Base-by-base conservation (phyloP, 176 grass and related monocot genomes). In the Coix lacrymajobi region DNA sequence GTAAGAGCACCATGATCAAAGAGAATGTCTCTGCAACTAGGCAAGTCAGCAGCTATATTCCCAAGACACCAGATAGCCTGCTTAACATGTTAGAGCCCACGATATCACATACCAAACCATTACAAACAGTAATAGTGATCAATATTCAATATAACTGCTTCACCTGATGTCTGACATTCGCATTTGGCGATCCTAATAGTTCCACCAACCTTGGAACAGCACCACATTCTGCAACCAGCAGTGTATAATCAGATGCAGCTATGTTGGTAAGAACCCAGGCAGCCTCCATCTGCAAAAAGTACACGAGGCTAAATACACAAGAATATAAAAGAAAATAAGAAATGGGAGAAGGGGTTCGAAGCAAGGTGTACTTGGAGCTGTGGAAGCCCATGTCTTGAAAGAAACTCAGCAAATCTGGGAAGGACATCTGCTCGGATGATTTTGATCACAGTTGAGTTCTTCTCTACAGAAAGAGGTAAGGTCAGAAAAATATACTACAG, bases 221-320 rank as follows among this genome's bases (percentile, higher is more conserved):
- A 82, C 92, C 92, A 0, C 79, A 74, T 82, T 97, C 80, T 44
- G 87, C 88, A 74, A 97, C 90, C 37, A 89, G 74, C 81, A 85
- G 71, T 79, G 95, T 89, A 78, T 94, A 93, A 72, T 92, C 90
- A 66, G 92, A 91, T 56, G 95, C 83, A 84, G 95, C 76, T 91
- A 97, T 89, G 85, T 97, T 94, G 67, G 90, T 97, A 76, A 97
- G 86, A 62, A 80, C 88, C 88, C 92, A 97, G 49, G 95, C 90
- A 52, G 92, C 88, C 75, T 97, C 95, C 77, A 91, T 75, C 90
- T 97, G 76, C 51, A 86, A 85, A 83, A 76, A 17, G 41, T 46
- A 39, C 12, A 69, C 2, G 20, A 31, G 83, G 51, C 79, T 79
- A 75, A 65, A 44, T 74, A 81, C 26, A 75, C 3, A 28, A 3